Evolutionary conservation across 106 monocot genomes (phyloP).

Genomic region (Dactylorhiza incarnata): DNA sequence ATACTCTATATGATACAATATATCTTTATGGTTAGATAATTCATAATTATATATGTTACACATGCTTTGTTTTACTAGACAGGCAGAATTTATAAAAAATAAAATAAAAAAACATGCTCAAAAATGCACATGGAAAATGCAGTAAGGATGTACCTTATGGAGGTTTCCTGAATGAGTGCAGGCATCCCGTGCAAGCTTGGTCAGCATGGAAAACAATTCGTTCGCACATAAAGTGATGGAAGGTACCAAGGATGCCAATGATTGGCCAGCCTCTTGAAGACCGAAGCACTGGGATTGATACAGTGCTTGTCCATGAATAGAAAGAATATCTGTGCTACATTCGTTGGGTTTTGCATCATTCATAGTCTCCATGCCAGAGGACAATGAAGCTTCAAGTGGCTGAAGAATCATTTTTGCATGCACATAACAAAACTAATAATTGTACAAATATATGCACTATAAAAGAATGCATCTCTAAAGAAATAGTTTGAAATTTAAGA

Average conservation of each 20-base stretch:
- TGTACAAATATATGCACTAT: not conserved
- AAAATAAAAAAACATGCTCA: too few species aligned
- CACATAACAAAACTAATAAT: not conserved
- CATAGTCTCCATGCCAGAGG: slow-evolving; percentile 50
- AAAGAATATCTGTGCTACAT: slow-evolving; percentile 28
- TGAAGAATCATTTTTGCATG: slow-evolving; percentile 67
- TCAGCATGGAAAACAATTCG: slow-evolving; percentile 59
- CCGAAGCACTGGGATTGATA: slow-evolving; percentile 61
- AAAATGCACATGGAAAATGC: not conserved
- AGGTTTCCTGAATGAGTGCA: slow-evolving; percentile 87
- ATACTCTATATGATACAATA: too few species aligned
- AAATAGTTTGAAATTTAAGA: not conserved
- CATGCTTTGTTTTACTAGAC: too few species aligned
- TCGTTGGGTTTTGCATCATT: slow-evolving; percentile 47
- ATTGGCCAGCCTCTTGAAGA: slow-evolving; percentile 58
- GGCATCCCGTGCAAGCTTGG: slow-evolving; percentile 69
- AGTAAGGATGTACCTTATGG: slow-evolving; percentile 50
- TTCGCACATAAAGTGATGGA: slow-evolving; percentile 40
- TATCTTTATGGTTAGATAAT: too few species aligned
- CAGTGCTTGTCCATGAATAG: slow-evolving; percentile 70
- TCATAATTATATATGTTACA: too few species aligned
- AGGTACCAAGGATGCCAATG: slow-evolving; percentile 54
- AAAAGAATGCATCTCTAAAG: not conserved
- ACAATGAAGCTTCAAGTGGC: slow-evolving; percentile 78
- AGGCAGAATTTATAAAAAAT: too few species aligned